Percentiles rank a stretch among this genome's conserved stretches.
Conservation (phyloP, 306 rosid genomes). For the Rubus parviflorus region DNA sequence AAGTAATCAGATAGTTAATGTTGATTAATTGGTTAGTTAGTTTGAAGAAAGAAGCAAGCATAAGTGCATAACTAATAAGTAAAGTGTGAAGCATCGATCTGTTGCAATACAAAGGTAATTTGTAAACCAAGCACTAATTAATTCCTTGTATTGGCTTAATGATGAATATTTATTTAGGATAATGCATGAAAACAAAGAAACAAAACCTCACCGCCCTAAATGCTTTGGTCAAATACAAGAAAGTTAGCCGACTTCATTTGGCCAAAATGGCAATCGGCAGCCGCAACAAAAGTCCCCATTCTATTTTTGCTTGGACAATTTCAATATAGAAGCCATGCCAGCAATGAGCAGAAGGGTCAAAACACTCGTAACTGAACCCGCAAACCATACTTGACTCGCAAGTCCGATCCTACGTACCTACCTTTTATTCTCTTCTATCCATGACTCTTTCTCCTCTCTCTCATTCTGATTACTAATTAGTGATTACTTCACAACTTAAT, state of each 20-base stretch:
- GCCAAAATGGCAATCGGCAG: neutral
- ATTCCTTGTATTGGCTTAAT: too few species aligned
- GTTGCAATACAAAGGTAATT: too few species aligned
- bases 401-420: neutral
- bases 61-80: too few species aligned
- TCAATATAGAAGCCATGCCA: neutral
- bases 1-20: neutral
- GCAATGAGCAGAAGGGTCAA: neutral
- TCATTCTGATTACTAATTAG: neutral
- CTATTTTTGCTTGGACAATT: neutral
- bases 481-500: neutral
- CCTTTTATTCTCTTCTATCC: neutral
- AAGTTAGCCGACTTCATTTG: neutral
- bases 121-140: too few species aligned
- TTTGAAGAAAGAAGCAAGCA: neutral
- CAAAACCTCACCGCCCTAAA: neutral
- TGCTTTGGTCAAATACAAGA: neutral
- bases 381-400: constrained; percentile 1
- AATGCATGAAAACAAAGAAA: neutral
- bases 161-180: neutral
- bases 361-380: neutral
- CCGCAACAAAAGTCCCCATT: neutral
- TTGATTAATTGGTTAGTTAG: neutral
- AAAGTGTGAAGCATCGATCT: too few species aligned
- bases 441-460: neutral